Percentiles rank a stretch among this genome's conserved stretches.
Conservation (phyloP, 2,329 filamentous ascomycete genomes). For the Byssochlamys sp. region DNA sequence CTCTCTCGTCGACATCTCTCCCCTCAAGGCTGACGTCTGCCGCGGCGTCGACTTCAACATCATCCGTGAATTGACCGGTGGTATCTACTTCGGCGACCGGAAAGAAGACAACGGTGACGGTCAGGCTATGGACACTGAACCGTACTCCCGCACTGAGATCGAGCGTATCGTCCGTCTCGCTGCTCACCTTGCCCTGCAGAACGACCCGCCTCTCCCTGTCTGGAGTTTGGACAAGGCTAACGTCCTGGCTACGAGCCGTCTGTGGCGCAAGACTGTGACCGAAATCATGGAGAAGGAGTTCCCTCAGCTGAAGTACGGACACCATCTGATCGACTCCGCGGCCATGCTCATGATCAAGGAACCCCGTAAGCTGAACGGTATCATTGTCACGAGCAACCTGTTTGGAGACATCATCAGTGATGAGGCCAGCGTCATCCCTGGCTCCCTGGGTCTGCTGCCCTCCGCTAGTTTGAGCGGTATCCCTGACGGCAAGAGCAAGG, state of each 20-base stretch:
- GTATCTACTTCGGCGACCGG: constrained; percentile 90
- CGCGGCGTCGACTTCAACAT: constrained; percentile 84
- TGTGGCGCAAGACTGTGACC: constrained; percentile 80
- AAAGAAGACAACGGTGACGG: constrained; percentile 65
- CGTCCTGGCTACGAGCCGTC: constrained; percentile 75
- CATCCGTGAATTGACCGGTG: constrained; percentile 81
- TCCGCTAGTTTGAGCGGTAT: constrained; percentile 79
- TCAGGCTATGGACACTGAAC: constrained; percentile 74
- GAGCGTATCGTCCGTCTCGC: constrained; percentile 78
- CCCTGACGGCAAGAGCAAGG: constrained; percentile 71
- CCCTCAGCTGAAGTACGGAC: constrained; percentile 70
- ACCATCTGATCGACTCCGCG: constrained; percentile 91
- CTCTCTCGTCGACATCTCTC: constrained; percentile 70
- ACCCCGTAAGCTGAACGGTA: constrained; percentile 74
- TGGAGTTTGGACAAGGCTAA: constrained; percentile 94
- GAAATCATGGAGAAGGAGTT: constrained; percentile 84
- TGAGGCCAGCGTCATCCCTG: constrained; percentile 88
- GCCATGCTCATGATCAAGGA: constrained; percentile 98
- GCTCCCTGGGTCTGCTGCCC: constrained; percentile 76
- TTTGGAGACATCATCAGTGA: constrained; percentile 95
- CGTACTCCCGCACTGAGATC: constrained; percentile 75
- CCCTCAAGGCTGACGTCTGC: constrained; percentile 77
- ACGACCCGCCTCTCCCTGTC: constrained; percentile 66
- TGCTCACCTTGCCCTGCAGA: constrained; percentile 67
- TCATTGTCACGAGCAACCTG: constrained; percentile 85